Percentiles rank a stretch among this genome's conserved stretches.
Conservation (phyloP, 2,329 filamentous ascomycete species). For the Calonectria montana region DNA sequence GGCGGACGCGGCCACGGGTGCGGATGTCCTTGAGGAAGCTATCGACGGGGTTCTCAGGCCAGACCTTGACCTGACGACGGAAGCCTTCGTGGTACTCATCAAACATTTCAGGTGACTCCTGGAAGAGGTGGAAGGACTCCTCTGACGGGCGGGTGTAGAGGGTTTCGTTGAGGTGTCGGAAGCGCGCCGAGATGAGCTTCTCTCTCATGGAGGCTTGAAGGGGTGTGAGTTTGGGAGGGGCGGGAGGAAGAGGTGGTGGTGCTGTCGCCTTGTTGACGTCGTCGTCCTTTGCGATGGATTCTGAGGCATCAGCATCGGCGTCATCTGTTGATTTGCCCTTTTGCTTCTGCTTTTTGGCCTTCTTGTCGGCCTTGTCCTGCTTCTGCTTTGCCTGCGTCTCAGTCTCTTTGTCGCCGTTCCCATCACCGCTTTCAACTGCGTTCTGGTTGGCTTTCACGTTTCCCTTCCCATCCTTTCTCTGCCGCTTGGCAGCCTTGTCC, state of each 20-base stretch:
- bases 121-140: slow-evolving; percentile 86
- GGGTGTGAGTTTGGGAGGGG: slow-evolving; percentile 79
- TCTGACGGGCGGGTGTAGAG: slow-evolving; percentile 92
- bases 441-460: slow-evolving; percentile 37
- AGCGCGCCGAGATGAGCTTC: slow-evolving; percentile 94
- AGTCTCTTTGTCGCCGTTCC: slow-evolving; percentile 21
- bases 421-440: slow-evolving; percentile 33
- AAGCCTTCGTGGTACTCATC: slow-evolving; percentile 97
- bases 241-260: slow-evolving; percentile 53
- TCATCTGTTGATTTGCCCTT: slow-evolving; percentile 33
- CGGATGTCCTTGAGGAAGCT: slow-evolving; percentile 81
- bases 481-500: slow-evolving; percentile 47
- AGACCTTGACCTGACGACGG: slow-evolving; percentile 92
- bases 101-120: slow-evolving; percentile 90
- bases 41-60: slow-evolving; percentile 97
- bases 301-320: slow-evolving; percentile 24
- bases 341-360: slow-evolving; percentile 33
- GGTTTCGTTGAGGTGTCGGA: slow-evolving; percentile 96
- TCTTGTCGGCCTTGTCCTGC: slow-evolving; percentile 54
- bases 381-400: slow-evolving; percentile 44
- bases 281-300: slow-evolving; percentile 33
- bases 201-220: slow-evolving; percentile 94
- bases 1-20: slow-evolving; percentile 68
- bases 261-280: slow-evolving; percentile 36
- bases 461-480: slow-evolving; percentile 47